A percentile compares a stretch with the other conserved stretches of the same genome.
phyloP scores from a whole-genome alignment of 352 stramenopile genomes.

The Blastocystis sp. region DNA sequence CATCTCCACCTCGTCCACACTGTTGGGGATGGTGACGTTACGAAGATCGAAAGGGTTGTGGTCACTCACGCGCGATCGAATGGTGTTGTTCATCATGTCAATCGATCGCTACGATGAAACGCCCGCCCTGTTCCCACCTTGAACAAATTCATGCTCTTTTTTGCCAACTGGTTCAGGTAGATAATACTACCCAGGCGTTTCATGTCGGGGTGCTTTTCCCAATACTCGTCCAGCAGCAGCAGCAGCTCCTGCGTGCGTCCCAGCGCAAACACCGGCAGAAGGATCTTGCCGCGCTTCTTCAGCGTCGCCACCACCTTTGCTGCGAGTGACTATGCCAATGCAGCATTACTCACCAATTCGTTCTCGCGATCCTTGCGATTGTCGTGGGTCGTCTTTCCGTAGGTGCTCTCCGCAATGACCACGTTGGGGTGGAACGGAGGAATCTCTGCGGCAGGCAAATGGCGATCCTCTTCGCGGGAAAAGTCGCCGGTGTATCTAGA shows the following conservation, averaged over 20 bases:
- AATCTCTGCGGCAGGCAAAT: slow-evolving; percentile 89
- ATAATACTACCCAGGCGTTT: slow-evolving; percentile 52
- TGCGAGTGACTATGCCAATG: not conserved
- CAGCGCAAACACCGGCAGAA: slow-evolving; percentile 97
- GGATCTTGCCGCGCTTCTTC: slow-evolving; percentile 87
- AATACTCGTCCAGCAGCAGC: slow-evolving; percentile 98
- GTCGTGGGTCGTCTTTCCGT: slow-evolving; percentile 93
- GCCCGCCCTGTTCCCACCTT: not conserved
- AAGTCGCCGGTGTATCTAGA: slow-evolving; percentile 72
- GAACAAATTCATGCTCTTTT: slow-evolving; percentile 67
- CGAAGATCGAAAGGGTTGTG: slow-evolving; percentile 63
- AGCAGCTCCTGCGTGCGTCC: slow-evolving; percentile 94
- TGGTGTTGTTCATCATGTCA: slow-evolving; percentile 99
- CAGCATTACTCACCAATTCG: slow-evolving; percentile 81
- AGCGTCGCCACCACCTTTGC: slow-evolving; percentile 91
- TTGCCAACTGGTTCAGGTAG: slow-evolving; percentile 55
- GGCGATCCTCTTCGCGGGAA: slow-evolving; percentile 85
- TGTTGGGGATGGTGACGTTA: slow-evolving; percentile 49
- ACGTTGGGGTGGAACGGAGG: slow-evolving; percentile 84
- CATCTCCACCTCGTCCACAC: not conserved
- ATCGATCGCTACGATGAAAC: slow-evolving; percentile 81
- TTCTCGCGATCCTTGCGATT: slow-evolving; percentile 89
- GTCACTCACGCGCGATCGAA: slow-evolving; percentile 72
- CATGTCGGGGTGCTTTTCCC: slow-evolving; percentile 82
- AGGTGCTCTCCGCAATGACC: slow-evolving; percentile 97